Evolutionary conservation across 108 stramenopile genomes (phyloP), one percentile per base, ranked within the genome.

Genomic region (Parietichytrium sp.): DNA sequence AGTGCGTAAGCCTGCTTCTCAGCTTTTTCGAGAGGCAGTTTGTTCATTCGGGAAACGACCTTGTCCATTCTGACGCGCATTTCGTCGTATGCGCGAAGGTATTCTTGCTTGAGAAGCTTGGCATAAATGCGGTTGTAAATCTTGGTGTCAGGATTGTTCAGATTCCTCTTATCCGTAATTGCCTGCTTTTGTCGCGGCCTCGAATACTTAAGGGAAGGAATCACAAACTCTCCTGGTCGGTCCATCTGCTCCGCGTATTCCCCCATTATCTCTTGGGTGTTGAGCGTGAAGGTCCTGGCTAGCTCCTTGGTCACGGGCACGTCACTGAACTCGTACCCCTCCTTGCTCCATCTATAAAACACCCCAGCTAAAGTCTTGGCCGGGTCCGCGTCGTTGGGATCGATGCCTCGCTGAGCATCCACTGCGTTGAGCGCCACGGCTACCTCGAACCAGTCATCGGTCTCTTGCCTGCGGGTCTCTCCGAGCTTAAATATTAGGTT

Each of bases 11-110:
- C 61, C 23, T 42, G 61, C 23, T 20, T 10, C 20, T 72, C 61
- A 27, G 61, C 61, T 33, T 33, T 42, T 1, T 72, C 61, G 13
- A 72, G 42, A 7, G 61, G 20, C 10, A 72, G 61, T 23, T 72
- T 25, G n/a, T 45, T 31, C 15, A 25, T 33, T 23, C 33, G 18
- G 61, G 61, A 33, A 25, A 42, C 45, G 20, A 42, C 61, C 20
- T 72, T 72, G 61, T 72, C 61, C 38, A 72, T 33, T 6, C 61
- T 33, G 38, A 45, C 61, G 61, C 45, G 45, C 61, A 72, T 72
- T n/a, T 33, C 20, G 36, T 27, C 42, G 15, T 72, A 42, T 6
- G 61, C 61, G 33, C 61, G 61, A 6, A 25, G 12, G 42, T 45
- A 72, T 1, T 72, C 61, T 10, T 33, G n/a, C 61, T 72, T 33